These are phyloP conservation scores for Leucogyrophana mollusca DNA, from an alignment of 768 basidiomycete genomes.

Conservation along the genomic window DNA sequence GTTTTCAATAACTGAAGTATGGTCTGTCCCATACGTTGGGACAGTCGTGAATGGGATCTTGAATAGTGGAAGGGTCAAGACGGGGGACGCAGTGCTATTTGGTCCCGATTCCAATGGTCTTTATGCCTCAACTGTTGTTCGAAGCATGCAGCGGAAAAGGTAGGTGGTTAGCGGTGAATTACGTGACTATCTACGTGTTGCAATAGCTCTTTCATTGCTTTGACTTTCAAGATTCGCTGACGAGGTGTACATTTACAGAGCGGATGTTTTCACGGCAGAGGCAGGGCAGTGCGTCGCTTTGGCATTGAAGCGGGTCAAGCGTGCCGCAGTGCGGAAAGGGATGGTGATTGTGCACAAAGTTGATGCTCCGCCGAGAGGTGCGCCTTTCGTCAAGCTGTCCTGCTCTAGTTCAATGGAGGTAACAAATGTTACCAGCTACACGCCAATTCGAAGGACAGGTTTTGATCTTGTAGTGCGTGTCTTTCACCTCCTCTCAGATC, in stretches of 20 bases:
- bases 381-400: slow-evolving; percentile 11
- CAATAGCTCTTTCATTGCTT: no score
- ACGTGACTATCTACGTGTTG: not conserved
- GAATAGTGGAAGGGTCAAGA: slow-evolving; percentile 70
- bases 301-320: slow-evolving; percentile 85
- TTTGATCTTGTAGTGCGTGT: slow-evolving; percentile 82
- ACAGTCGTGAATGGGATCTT: slow-evolving; percentile 85
- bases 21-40: slow-evolving; percentile 85
- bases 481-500: not conserved
- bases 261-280: slow-evolving; percentile 79
- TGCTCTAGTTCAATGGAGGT: not conserved
- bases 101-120: slow-evolving; percentile 94
- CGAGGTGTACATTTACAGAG: slow-evolving; percentile 42
- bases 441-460: slow-evolving; percentile 91
- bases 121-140: slow-evolving; percentile 76
- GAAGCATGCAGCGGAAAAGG: slow-evolving; percentile 94
- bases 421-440: slow-evolving; percentile 49
- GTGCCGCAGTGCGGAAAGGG: slow-evolving; percentile 84
- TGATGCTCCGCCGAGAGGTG: slow-evolving; percentile 77
- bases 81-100: slow-evolving; percentile 78
- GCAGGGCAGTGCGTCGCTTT: slow-evolving; percentile 96
- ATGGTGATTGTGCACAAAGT: slow-evolving; percentile 89
- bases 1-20: slow-evolving; percentile 85
- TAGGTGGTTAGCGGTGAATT: slow-evolving; percentile 29
- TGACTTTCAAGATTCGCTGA: not conserved